Base-by-base conservation (phyloP, 2,329 filamentous ascomycete species). In the Calonectria hongkongensis region DNA sequence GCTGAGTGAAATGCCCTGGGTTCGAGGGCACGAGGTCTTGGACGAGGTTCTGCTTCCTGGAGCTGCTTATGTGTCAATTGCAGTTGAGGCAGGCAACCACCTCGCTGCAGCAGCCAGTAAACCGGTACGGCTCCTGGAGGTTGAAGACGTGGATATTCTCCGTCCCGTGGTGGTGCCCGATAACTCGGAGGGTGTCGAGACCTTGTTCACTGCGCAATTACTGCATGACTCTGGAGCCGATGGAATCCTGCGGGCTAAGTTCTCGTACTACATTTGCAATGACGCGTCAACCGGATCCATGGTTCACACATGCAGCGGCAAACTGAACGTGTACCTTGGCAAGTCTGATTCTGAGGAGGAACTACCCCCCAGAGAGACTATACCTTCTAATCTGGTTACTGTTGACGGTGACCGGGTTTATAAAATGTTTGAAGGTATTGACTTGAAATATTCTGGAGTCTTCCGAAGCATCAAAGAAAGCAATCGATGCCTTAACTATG, bases 211-310 rank as follows among this genome's bases (percentile, higher is more conserved):
- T 5, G 68, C 71, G 7, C 68, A 33, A n/a, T 18, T 67, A 6
- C 27, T 73, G 28, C 28, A 43, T 18, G 36, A 9, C 8, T 36
- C 68, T 12, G 50, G 58, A 50, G 56, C 54, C 3, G 68, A 41
- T 25, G 43, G 63, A 30, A 36, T 73, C 28, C 41, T 73, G 51
- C 54, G 71, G 4, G 71, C 71, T 6, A 27, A 56, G 47, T 73
- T 73, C 39, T 58, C 71, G 15, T 73, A 73, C 54, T 73, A 73
- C 28, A 69, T 73, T 63, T 73, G 71, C 63, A 62, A 62, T 25
- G 71, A 73, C 18, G n/a, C 63, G 18, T 50, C 67, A 0, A 62
- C 43, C 13, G 71, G 71, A 28, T 30, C 60, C 16, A 73, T 73
- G 68, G 56, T 71, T 15, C 67, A 73, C 25, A 73, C 71, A 10